These are phyloP conservation scores for Nematodospora valgi DNA, from an alignment of 805 yeast genomes.

Conservation along the genomic window DNA sequence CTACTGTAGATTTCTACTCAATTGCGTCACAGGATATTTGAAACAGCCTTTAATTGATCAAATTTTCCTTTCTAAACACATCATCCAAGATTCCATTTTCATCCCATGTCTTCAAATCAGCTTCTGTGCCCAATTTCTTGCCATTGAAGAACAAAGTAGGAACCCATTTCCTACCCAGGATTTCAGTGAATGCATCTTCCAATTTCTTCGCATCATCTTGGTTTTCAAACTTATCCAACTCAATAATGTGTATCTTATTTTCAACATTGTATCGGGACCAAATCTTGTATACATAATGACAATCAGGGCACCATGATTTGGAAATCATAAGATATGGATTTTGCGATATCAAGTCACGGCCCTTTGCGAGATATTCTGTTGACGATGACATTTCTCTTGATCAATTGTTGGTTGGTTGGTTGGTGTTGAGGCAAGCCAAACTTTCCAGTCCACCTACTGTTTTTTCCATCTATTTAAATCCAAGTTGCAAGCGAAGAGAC, in stretches of 20 bases:
- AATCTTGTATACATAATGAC: slow-evolving; percentile 57
- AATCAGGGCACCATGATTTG: slow-evolving; percentile 79
- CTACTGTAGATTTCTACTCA: no score
- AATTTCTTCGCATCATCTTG: slow-evolving; percentile 48
- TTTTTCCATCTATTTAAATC: no score
- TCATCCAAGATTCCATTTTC: slow-evolving; percentile 28
- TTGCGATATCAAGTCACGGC: not conserved
- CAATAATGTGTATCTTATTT: slow-evolving; percentile 52
- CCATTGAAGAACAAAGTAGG: slow-evolving; percentile 66
- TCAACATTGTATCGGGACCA: slow-evolving; percentile 52
- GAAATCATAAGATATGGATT: slow-evolving; percentile 57
- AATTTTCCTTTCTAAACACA: slow-evolving; percentile 24
- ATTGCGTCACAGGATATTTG: no score
- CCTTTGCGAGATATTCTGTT: slow-evolving; percentile 2
- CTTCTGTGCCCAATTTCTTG: slow-evolving; percentile 55
- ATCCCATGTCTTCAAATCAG: slow-evolving; percentile 40
- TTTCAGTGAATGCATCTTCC: slow-evolving; percentile 53
- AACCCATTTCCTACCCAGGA: slow-evolving; percentile 64
- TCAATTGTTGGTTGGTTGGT: no score
- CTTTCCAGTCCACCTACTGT: no score
- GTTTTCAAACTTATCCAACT: slow-evolving; percentile 51
- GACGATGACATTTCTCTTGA: not conserved
- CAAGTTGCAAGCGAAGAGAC: no score
- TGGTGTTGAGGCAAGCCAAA: no score
- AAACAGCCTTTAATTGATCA: no score